Percentiles rank a stretch among this genome's conserved stretches.
phyloP scores from a whole-genome alignment of 331 rosid genomes.

The Quercus lobata region DNA sequence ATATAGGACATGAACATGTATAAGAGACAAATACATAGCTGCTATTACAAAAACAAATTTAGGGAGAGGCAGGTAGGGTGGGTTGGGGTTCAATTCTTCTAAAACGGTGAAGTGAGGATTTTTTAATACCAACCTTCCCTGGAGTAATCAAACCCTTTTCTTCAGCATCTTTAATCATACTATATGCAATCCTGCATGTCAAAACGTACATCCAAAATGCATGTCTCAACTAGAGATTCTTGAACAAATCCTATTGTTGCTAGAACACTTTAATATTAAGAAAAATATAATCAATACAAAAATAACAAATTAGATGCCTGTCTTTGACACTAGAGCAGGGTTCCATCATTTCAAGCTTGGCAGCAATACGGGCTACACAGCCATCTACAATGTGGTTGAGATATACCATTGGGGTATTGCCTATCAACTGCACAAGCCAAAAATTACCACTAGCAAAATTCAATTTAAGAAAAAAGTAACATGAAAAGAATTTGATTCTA shows the following conservation, averaged over 20 bases:
- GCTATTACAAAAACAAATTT: background rate
- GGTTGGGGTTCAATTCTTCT: background rate
- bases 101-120: background rate
- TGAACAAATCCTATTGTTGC: background rate
- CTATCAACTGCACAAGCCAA: slow-evolving; percentile 50
- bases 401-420: slow-evolving; percentile 79
- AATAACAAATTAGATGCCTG: slow-evolving; percentile 39
- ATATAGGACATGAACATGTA: background rate
- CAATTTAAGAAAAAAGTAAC: background rate
- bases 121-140: slow-evolving; percentile 57
- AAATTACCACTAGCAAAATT: background rate
- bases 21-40: background rate
- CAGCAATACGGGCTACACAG: slow-evolving; percentile 76
- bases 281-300: background rate
- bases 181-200: slow-evolving; percentile 57
- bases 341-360: slow-evolving; percentile 80
- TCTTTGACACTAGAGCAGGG: slow-evolving; percentile 83
- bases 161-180: slow-evolving; percentile 92
- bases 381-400: slow-evolving; percentile 69
- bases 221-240: background rate
- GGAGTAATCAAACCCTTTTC: slow-evolving; percentile 78
- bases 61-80: background rate
- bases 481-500: background rate
- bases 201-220: background rate
- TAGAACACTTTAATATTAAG: background rate